phyloP scores from a whole-genome alignment of 31 red algal species.

The Odonthalia washingtoniensis region DNA sequence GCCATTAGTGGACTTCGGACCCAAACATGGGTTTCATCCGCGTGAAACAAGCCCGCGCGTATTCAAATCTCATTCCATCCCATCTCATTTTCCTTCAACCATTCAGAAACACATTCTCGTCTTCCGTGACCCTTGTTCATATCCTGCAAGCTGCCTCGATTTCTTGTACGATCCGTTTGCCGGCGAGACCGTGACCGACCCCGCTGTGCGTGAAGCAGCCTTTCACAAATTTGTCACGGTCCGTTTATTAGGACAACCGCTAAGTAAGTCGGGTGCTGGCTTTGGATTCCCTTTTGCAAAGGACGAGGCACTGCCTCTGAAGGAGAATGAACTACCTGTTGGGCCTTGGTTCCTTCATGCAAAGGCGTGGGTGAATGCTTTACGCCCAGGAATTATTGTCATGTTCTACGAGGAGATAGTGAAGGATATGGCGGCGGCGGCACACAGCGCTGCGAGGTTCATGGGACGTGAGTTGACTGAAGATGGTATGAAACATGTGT shows the following conservation, averaged over 20 bases:
- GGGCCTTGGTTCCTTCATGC: neutral
- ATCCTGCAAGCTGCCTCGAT: slow-evolving; percentile 23
- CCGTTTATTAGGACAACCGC: neutral
- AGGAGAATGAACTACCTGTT: neutral
- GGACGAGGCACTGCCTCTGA: neutral
- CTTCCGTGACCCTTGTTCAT: slow-evolving; percentile 27
- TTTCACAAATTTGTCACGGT: slow-evolving; percentile 12
- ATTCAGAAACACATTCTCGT: slow-evolving; percentile 33
- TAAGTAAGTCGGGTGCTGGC: neutral
- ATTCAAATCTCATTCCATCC: slow-evolving; percentile 49
- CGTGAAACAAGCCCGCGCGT: slow-evolving; percentile 27
- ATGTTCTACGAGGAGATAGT: slow-evolving; percentile 47
- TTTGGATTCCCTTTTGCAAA: neutral
- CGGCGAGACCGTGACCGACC: slow-evolving; percentile 36
- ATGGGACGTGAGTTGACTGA: neutral
- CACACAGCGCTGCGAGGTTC: neutral
- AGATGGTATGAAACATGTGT: neutral
- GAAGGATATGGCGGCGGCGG: neutral
- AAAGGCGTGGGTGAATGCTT: neutral
- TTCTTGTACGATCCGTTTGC: slow-evolving; percentile 38
- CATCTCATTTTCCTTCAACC: neutral
- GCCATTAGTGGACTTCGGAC: slow-evolving; percentile 51
- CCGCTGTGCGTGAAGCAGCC: neutral
- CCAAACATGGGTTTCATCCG: neutral
- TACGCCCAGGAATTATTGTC: neutral